Evolutionary conservation across 768 basidiomycete species (phyloP).

Genomic region (Astraeus odoratus): DNA sequence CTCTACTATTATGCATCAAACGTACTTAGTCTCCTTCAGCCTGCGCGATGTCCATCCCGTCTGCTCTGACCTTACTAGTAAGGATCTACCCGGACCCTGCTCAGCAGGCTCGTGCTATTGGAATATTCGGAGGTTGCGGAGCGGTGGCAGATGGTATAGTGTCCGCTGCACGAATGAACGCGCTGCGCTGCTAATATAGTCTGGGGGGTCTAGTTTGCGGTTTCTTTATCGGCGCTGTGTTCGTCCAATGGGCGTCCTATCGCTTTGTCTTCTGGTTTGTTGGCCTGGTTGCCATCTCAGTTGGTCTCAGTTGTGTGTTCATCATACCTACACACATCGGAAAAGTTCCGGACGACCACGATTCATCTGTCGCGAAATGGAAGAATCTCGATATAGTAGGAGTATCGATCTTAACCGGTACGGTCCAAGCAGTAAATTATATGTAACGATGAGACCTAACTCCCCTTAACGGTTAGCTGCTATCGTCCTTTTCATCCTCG

Average conservation of each 20-base stretch:
- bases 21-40: conserved; percentile 20
- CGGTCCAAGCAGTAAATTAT: background rate
- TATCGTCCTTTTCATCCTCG: conserved; percentile 35
- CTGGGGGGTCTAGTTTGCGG: conserved; percentile 30
- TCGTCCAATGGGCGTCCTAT: conserved; percentile 36
- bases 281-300: conserved; percentile 31
- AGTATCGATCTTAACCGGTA: conserved; percentile 32
- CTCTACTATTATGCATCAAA: background rate
- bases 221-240: conserved; percentile 38
- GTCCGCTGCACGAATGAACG: background rate
- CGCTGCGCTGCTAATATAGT: background rate
- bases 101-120: conserved; percentile 43
- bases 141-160: conserved; percentile 37
- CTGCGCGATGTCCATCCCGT: conserved; percentile 45
- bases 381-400: conserved; percentile 33
- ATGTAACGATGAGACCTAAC: background rate
- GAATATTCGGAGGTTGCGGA: conserved; percentile 39
- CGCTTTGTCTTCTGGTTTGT: conserved; percentile 47
- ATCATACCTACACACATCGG: conserved; percentile 26
- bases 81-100: conserved; percentile 41
- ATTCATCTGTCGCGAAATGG: conserved; percentile 13
- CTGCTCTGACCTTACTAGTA: conserved; percentile 44
- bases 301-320: conserved; percentile 26
- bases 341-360: background rate
- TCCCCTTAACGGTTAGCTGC: conserved; percentile 19